phyloP scores from a whole-genome alignment of 140 eudicot species.

The Stevia rebaudiana region DNA sequence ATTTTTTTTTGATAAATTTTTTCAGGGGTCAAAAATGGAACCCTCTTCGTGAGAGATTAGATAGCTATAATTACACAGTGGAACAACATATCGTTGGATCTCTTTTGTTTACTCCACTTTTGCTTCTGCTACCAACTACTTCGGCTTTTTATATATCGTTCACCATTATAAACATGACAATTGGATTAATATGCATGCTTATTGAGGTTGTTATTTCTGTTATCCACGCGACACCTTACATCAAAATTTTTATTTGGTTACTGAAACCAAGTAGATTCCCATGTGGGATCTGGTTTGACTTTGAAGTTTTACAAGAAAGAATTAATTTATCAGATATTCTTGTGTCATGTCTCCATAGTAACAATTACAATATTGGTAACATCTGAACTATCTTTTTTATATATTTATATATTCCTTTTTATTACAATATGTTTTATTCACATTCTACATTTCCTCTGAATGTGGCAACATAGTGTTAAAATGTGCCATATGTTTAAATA shows the following conservation, averaged over 20 bases:
- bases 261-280: slow-evolving; percentile 69
- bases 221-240: slow-evolving; percentile 86
- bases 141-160: slow-evolving; percentile 88
- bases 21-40: slow-evolving; percentile 94
- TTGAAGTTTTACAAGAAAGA: slow-evolving; percentile 21
- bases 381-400: too few species aligned
- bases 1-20: background rate
- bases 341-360: slow-evolving; percentile 67
- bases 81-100: slow-evolving; percentile 95
- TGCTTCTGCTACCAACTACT: slow-evolving; percentile 85
- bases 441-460: background rate
- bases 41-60: slow-evolving; percentile 90
- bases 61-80: slow-evolving; percentile 85
- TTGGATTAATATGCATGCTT: slow-evolving; percentile 37
- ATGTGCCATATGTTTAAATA: background rate
- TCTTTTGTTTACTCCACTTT: slow-evolving; percentile 77
- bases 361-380: slow-evolving; percentile 53
- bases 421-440: background rate
- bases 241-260: slow-evolving; percentile 66
- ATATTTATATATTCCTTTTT: too few species aligned
- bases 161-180: slow-evolving; percentile 56
- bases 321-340: slow-evolving; percentile 30
- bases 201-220: slow-evolving; percentile 53
- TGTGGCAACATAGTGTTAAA: background rate
- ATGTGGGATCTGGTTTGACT: slow-evolving; percentile 77